Conservation (phyloP, 1,284 basidiomycete genomes). For the Ceratobasidium sp. region DNA sequence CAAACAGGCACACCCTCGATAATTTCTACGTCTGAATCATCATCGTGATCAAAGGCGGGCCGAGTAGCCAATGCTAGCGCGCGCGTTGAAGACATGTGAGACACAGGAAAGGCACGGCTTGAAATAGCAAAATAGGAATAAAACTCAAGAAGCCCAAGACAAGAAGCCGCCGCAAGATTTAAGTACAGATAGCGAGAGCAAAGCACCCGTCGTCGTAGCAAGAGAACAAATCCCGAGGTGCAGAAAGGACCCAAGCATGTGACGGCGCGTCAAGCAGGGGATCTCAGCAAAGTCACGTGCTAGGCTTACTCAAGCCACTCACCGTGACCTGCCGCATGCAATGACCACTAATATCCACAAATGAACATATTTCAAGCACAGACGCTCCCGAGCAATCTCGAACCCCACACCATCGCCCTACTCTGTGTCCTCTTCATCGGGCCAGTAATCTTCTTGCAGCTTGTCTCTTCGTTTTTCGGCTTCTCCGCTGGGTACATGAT, state of each 20-base stretch:
- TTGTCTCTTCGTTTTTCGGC: slow-evolving; percentile 36
- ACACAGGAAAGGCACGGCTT: neutral
- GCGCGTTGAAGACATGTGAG: neutral
- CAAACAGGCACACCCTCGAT: slow-evolving; percentile 2
- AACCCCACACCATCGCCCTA: slow-evolving; percentile 31
- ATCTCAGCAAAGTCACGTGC: slow-evolving; percentile 22
- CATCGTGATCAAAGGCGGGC: neutral
- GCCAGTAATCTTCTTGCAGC: slow-evolving; percentile 7
- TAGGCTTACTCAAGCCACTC: neutral
- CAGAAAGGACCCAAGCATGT: neutral
- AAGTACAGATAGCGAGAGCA: too few relatives aligned
- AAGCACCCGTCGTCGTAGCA: too few relatives aligned
- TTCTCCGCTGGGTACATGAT: slow-evolving; percentile 26
- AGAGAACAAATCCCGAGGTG: too few relatives aligned
- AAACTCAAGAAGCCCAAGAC: neutral
- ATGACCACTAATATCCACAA: slow-evolving; percentile 23
- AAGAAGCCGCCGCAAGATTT: too few relatives aligned
- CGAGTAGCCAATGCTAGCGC: neutral
- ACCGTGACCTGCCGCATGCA: slow-evolving; percentile 26
- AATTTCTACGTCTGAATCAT: slow-evolving; percentile 17
- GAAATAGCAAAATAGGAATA: neutral
- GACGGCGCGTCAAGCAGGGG: slow-evolving; percentile 8
- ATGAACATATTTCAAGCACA: slow-evolving; percentile 38
- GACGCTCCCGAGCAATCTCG: slow-evolving; percentile 13
- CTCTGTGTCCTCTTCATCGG: slow-evolving; percentile 23